phyloP scores from a whole-genome alignment of 2,329 filamentous ascomycete species.

The Stachybotrys elegans region DNA sequence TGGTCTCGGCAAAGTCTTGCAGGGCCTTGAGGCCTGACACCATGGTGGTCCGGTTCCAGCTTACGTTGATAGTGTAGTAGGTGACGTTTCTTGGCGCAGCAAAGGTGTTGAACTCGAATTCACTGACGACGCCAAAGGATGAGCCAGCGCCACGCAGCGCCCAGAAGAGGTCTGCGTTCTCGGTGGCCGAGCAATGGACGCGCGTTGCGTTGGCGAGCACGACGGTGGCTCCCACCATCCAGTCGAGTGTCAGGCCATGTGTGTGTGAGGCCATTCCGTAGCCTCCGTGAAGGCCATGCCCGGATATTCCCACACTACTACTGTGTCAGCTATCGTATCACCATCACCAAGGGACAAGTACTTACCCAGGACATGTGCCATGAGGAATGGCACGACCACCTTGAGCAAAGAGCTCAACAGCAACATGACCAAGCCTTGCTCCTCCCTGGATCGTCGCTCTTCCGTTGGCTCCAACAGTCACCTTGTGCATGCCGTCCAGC shows the following conservation, averaged over 20 bases:
- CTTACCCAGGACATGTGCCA: constrained; percentile 48
- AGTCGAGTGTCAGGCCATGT: constrained; percentile 22
- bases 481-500: constrained; percentile 31
- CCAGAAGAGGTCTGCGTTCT: constrained; percentile 23
- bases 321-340: constrained; percentile 9
- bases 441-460: constrained; percentile 31
- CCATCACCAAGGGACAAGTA: not conserved
- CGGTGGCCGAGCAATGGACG: constrained; percentile 14
- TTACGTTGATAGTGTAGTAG: constrained; percentile 14
- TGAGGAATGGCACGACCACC: constrained; percentile 38
- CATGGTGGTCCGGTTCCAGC: constrained; percentile 13
- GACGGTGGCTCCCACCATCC: constrained; percentile 21
- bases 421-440: constrained; percentile 43
- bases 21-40: constrained; percentile 16
- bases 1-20: constrained; percentile 17
- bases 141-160: constrained; percentile 24
- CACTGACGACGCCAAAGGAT: constrained; percentile 23
- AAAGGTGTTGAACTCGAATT: constrained; percentile 22
- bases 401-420: constrained; percentile 31
- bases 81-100: constrained; percentile 14
- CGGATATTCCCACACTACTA: constrained; percentile 20
- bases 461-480: constrained; percentile 11
- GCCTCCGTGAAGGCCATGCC: constrained; percentile 22
- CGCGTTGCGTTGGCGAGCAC: constrained; percentile 20
- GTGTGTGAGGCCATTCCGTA: constrained; percentile 24